phyloP scores from a whole-genome alignment of 106 monocot genomes.

The Platanthera guangdongensis region DNA sequence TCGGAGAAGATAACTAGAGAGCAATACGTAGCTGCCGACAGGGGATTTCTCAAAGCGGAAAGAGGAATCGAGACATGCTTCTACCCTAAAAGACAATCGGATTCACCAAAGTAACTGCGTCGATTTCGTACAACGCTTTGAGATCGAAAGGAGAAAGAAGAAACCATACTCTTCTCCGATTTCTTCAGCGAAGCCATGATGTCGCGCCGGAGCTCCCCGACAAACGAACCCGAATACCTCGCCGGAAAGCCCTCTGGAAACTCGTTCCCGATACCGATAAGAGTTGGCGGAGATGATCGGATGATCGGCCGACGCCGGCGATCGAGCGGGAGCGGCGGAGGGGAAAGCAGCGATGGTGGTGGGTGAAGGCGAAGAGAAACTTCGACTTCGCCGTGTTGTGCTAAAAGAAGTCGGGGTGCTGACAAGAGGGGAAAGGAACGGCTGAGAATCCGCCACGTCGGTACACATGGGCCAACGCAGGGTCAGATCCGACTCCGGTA shows the following conservation, averaged over 20 bases:
- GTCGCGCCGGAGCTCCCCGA: conserved; percentile 29
- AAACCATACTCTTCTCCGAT: conserved; percentile 16
- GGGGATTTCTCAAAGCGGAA: not conserved
- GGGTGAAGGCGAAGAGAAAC: not conserved
- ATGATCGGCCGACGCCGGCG: not conserved
- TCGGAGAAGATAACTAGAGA: not conserved
- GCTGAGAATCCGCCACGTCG: not conserved
- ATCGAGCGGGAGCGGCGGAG: not conserved
- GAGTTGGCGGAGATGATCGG: not conserved
- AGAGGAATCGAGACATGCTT: not conserved
- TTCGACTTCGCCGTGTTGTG: not conserved
- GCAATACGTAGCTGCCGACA: not conserved
- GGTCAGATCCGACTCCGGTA: no score
- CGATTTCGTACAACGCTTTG: not conserved
- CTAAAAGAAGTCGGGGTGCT: not conserved
- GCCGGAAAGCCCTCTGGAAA: not conserved
- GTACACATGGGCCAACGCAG: not conserved
- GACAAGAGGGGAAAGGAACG: not conserved
- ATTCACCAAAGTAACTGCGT: not conserved
- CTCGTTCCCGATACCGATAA: conserved; percentile 8
- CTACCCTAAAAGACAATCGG: not conserved
- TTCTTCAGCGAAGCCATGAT: conserved; percentile 25
- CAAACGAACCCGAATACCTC: conserved; percentile 33
- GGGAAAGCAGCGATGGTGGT: not conserved
- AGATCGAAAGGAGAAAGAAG: not conserved